phyloP scores from a whole-genome alignment of 2,329 filamentous ascomycete species.

The Ceratocystis colombiana region DNA sequence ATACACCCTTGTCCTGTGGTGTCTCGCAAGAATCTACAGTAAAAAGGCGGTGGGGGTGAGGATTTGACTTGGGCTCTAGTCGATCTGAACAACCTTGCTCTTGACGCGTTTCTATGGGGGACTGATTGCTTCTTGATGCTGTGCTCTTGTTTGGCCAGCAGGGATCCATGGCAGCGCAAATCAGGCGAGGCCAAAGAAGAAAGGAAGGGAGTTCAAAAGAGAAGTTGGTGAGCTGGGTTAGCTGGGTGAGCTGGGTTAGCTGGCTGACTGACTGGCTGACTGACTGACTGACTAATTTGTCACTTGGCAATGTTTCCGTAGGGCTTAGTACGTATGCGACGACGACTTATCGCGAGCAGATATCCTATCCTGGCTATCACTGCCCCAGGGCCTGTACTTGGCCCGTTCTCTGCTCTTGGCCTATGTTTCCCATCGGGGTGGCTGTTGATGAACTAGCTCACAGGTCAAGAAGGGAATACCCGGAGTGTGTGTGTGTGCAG shows the following conservation, averaged over 20 bases:
- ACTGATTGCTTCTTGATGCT: not conserved
- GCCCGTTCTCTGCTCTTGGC: constrained; percentile 1
- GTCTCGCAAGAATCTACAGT: no score
- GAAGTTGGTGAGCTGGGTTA: not conserved
- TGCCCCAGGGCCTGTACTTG: not conserved
- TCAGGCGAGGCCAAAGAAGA: not conserved
- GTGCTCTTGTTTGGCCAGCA: not conserved
- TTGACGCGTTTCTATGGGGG: not conserved
- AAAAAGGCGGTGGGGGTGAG: no score
- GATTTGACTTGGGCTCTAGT: not conserved
- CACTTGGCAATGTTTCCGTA: not conserved
- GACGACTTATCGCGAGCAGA: not conserved
- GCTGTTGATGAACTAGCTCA: not conserved
- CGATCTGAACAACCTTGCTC: not conserved
- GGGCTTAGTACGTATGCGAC: not conserved
- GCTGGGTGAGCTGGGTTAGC: not conserved
- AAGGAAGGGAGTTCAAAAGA: not conserved
- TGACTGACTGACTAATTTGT: not conserved
- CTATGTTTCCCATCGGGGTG: not conserved
- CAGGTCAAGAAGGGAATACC: constrained; percentile 8
- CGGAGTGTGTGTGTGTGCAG: not conserved
- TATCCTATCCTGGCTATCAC: not conserved
- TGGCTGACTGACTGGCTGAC: not conserved
- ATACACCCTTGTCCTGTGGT: not conserved
- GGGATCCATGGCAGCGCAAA: constrained; percentile 12